phyloP scores from a whole-genome alignment of 2,329 filamentous ascomycete genomes.

The Escovopsis sp. region DNA sequence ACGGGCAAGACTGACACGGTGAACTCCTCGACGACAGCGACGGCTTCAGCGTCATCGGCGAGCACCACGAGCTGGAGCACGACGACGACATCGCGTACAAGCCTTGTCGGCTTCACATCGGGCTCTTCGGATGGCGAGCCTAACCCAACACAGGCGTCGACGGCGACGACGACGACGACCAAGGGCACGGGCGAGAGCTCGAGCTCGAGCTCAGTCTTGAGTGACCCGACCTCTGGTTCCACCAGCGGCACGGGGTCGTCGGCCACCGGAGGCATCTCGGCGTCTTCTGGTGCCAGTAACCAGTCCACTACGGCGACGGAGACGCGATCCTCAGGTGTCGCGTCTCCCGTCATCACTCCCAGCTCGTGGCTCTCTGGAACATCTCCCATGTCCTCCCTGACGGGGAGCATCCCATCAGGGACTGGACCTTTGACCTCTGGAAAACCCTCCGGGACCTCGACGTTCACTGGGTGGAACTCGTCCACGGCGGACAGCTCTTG shows the following conservation, averaged over 20 bases:
- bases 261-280: not conserved
- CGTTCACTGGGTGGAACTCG: conserved; percentile 3
- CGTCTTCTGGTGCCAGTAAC: not conserved
- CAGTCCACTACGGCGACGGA: not conserved
- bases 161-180: not conserved
- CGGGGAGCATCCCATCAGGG: not conserved
- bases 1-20: conserved; percentile 1
- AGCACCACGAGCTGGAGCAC: not conserved
- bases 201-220: not conserved
- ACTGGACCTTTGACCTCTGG: conserved; percentile 1
- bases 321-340: not conserved
- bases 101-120: not conserved
- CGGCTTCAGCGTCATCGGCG: not conserved
- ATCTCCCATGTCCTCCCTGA: not conserved
- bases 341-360: not conserved
- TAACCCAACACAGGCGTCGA: not conserved
- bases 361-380: not conserved
- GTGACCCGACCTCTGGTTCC: not conserved
- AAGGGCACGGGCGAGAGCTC: no score
- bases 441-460: not conserved
- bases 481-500: not conserved
- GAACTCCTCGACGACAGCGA: not conserved
- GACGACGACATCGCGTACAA: not conserved
- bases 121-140: not conserved
- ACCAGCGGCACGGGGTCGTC: not conserved